These are phyloP conservation scores for Simplicillium aogashimaense DNA, from an alignment of 2,329 filamentous ascomycete species.

Conservation along the genomic window DNA sequence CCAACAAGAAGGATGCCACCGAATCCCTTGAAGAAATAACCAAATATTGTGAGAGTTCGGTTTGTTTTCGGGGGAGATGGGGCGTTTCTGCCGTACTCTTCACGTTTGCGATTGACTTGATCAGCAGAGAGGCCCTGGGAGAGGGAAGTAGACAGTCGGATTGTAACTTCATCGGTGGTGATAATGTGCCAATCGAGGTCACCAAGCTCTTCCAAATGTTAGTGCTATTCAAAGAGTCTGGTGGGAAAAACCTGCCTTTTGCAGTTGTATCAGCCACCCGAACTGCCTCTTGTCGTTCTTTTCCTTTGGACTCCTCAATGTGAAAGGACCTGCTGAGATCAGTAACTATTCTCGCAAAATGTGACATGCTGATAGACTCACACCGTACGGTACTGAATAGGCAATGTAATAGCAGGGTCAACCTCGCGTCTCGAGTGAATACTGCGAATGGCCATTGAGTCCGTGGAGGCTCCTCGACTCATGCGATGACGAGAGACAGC, in stretches of 20 bases:
- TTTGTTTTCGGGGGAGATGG: slow-evolving; percentile 56
- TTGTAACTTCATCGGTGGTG: slow-evolving; percentile 44
- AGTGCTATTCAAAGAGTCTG: background rate
- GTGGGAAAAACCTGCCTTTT: slow-evolving; percentile 22
- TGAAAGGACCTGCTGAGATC: slow-evolving; percentile 33
- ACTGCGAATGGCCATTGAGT: slow-evolving; percentile 31
- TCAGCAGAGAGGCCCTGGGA: slow-evolving; percentile 49
- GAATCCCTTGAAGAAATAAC: slow-evolving; percentile 72
- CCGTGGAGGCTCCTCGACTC: slow-evolving; percentile 16
- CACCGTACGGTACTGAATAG: slow-evolving; percentile 46
- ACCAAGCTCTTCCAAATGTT: slow-evolving; percentile 54
- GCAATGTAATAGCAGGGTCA: slow-evolving; percentile 22
- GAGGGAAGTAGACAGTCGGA: slow-evolving; percentile 46
- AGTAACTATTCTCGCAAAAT: slow-evolving; percentile 4
- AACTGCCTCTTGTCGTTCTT: slow-evolving; percentile 24
- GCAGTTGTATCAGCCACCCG: slow-evolving; percentile 33
- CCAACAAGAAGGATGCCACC: slow-evolving; percentile 61
- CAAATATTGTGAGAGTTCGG: slow-evolving; percentile 45
- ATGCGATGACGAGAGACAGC: slow-evolving; percentile 11
- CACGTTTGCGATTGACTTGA: slow-evolving; percentile 42
- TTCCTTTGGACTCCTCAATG: slow-evolving; percentile 43
- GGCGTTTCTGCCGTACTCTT: slow-evolving; percentile 56
- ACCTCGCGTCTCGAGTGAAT: slow-evolving; percentile 18
- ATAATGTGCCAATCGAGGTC: slow-evolving; percentile 61
- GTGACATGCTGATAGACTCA: slow-evolving; percentile 19